Base-by-base conservation (phyloP, 129 eudicot genomes). In the Gnaphalium uliginosum region DNA sequence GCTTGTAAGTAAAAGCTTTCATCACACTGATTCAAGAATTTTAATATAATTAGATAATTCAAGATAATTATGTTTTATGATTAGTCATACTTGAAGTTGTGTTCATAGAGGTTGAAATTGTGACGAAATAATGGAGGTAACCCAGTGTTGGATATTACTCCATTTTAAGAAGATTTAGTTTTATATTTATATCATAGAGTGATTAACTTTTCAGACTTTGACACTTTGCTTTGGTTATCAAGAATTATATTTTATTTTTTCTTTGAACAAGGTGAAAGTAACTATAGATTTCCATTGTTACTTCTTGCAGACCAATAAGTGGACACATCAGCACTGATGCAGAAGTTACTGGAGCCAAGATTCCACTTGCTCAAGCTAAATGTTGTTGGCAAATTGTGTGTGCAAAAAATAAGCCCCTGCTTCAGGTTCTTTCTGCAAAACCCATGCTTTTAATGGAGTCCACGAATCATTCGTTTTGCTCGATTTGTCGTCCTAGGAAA, bases 281-380 rank as follows among this genome's bases (percentile, higher is more conserved):
- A 80, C 71, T 60, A 23, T 59, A 24, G 22, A 25, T 66, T 27
- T 21, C 41, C 37, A 63, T 29, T 46, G 54, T 82, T 23, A 58
- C 72, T 39, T 73, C 24, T 81, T 81, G 80, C 83, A 88, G 94
- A 65, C 90, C 94, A 24, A 88, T 90, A 22, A 86, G 94, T 74
- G 90, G 90, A 68, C 83, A 81, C 48, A 76, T 81, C 68, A 24
- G 77, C 54, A 14, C 76, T 17, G 84, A 81, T 30, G 50, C 25
- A 54, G 71, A 78, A 73, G 81, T 4, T 33, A 48, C 69, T 21
- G 39, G 69, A 27, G 30, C 66, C 68, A 26, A 69, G 64, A 84
- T 62, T 59, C 33, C 68, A 35, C 18, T 61, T 74, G n/a, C 75
- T 23, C 3, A 48, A 70, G n/a, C 25, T 15, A 64, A 79, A 23